Conservation (phyloP, 1,284 basidiomycete genomes). For the Ganoderma multipileum region DNA sequence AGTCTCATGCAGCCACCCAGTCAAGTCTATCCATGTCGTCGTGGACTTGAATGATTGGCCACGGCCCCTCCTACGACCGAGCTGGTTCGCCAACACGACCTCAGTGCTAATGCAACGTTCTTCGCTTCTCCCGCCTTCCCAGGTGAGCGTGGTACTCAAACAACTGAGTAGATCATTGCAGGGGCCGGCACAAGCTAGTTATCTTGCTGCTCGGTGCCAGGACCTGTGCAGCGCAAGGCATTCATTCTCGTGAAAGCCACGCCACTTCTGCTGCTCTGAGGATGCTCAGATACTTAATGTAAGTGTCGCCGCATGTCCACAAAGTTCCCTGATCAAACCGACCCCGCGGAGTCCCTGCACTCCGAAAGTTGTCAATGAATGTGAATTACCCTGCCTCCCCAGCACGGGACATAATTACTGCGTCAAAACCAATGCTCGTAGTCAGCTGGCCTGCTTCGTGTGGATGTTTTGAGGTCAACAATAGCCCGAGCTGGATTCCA, state of each 20-base stretch:
- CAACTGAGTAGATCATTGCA: background rate
- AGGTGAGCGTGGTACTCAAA: background rate
- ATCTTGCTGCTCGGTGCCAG: background rate
- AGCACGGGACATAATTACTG: background rate
- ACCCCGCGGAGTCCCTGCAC: background rate
- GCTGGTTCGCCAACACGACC: background rate
- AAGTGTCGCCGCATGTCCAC: background rate
- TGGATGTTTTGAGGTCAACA: background rate
- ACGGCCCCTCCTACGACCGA: constrained; percentile 2
- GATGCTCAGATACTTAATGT: background rate
- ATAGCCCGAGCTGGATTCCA: background rate
- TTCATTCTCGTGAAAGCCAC: background rate
- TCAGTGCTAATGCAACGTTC: background rate
- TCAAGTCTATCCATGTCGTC: background rate
- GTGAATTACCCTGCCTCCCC: background rate
- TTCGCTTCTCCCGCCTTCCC: background rate
- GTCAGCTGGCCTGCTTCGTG: background rate
- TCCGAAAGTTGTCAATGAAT: background rate
- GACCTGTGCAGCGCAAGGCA: background rate
- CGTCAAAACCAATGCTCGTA: background rate
- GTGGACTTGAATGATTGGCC: constrained; percentile 8
- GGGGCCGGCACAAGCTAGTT: background rate
- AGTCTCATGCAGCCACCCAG: no score
- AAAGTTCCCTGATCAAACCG: background rate
- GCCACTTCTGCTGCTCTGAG: background rate